Conservation (phyloP, 768 basidiomycete genomes). For the Lepiota brunneoincarnata region DNA sequence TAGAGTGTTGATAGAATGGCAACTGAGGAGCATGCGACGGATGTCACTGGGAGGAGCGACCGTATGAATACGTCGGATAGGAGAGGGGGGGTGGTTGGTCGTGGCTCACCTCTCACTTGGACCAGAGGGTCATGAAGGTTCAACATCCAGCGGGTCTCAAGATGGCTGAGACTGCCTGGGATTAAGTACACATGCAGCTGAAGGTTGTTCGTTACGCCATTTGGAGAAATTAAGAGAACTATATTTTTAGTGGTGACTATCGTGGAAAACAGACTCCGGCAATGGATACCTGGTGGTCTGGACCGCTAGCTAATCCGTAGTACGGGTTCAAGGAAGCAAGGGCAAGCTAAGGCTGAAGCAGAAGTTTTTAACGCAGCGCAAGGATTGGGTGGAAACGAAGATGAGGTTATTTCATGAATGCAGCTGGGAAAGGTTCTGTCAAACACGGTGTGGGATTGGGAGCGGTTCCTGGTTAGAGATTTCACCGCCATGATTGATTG, state of each 20-base stretch:
- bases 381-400: background rate
- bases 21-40: slow-evolving; percentile 28
- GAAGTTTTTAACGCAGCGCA: no score
- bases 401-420: background rate
- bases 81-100: background rate
- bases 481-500: background rate
- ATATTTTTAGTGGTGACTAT: slow-evolving; percentile 4
- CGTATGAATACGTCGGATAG: background rate
- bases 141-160: slow-evolving; percentile 5
- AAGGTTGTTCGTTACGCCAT: slow-evolving; percentile 3
- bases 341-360: no score
- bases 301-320: no score
- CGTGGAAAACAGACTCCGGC: background rate
- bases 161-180: background rate
- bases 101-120: slow-evolving; percentile 6
- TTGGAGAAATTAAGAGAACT: slow-evolving; percentile 7
- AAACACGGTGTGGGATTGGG: background rate
- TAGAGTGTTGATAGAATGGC: slow-evolving; percentile 29
- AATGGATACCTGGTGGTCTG: background rate
- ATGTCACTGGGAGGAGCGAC: slow-evolving; percentile 23
- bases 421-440: background rate
- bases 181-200: slow-evolving; percentile 2
- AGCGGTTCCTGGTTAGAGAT: background rate
- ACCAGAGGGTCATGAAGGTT: slow-evolving; percentile 6
- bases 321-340: no score